Conservation (phyloP, 345 rosid species). For the Brassica cretica region DNA sequence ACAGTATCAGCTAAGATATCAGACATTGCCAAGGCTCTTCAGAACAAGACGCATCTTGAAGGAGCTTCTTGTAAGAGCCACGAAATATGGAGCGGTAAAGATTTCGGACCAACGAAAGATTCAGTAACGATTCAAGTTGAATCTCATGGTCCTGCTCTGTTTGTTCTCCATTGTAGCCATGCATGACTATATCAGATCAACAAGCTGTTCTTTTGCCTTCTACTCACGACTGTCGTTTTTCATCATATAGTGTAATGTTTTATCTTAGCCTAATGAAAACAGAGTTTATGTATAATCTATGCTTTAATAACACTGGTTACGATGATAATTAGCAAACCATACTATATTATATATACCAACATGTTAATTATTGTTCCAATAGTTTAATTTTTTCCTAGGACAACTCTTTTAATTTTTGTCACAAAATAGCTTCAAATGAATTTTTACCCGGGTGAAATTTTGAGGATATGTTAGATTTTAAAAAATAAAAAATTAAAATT, state of each 20-base stretch:
- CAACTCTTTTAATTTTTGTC: too few relatives aligned
- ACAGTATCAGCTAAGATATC: conserved; percentile 57
- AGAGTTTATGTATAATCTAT: conserved; percentile 16
- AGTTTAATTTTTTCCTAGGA: too few relatives aligned
- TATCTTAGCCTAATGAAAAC: conserved; percentile 1
- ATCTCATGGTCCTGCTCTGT: conserved; percentile 60
- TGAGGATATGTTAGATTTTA: too few relatives aligned
- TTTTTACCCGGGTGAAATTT: too few relatives aligned
- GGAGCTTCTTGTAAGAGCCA: conserved; percentile 46
- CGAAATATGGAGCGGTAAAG: conserved; percentile 70
- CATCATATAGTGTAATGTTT: background rate
- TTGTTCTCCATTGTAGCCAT: conserved; percentile 54
- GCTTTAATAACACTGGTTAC: background rate
- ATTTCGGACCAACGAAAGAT: conserved; percentile 34
- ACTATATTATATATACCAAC: too few relatives aligned
- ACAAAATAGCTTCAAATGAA: too few relatives aligned
- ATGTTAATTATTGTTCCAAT: too few relatives aligned
- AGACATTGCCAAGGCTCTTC: conserved; percentile 57
- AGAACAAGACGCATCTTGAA: conserved; percentile 36
- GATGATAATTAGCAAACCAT: background rate
- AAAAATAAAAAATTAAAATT: too few relatives aligned
- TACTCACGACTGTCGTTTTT: background rate
- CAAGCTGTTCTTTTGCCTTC: background rate
- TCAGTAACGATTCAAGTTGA: conserved; percentile 48
- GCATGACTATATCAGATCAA: conserved; percentile 18